phyloP scores from a whole-genome alignment of 768 basidiomycete genomes.

The Lyophyllum decastes region DNA sequence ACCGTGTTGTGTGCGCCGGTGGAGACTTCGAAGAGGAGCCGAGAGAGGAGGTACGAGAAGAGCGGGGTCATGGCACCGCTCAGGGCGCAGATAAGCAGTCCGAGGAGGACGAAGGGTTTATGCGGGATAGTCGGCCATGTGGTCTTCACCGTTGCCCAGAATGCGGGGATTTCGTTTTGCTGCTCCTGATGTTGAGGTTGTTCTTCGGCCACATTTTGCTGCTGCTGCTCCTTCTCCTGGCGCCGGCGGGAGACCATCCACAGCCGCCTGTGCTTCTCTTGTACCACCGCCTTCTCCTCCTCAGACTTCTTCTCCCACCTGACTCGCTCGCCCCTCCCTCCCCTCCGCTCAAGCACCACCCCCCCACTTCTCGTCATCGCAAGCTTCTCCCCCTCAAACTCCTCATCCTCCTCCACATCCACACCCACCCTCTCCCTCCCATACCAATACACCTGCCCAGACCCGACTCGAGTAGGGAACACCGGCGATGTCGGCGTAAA shows the following conservation, averaged over 20 bases:
- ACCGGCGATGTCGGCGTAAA: slow-evolving; percentile 60
- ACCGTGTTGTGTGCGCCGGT: slow-evolving; percentile 62
- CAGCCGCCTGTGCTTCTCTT: slow-evolving; percentile 6
- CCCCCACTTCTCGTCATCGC: slow-evolving; percentile 40
- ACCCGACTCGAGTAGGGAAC: slow-evolving; percentile 21
- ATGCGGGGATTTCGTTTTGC: slow-evolving; percentile 25
- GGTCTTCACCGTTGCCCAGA: slow-evolving; percentile 50
- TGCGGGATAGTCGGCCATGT: slow-evolving; percentile 74
- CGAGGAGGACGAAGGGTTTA: slow-evolving; percentile 70
- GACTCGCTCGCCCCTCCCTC: slow-evolving; percentile 16
- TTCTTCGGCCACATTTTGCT: background rate
- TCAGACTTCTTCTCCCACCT: slow-evolving; percentile 26
- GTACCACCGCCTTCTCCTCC: slow-evolving; percentile 3
- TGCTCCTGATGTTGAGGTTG: background rate
- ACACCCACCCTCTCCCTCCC: slow-evolving; percentile 9
- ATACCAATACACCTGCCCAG: slow-evolving; percentile 4
- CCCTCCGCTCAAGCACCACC: slow-evolving; percentile 32
- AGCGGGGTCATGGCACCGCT: slow-evolving; percentile 88
- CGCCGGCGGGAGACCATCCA: background rate
- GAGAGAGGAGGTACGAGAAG: slow-evolving; percentile 88
- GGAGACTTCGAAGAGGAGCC: slow-evolving; percentile 76
- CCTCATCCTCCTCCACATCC: slow-evolving; percentile 16
- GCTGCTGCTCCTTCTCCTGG: background rate
- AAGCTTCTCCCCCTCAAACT: slow-evolving; percentile 46
- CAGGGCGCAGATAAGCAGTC: slow-evolving; percentile 65